phyloP scores from a whole-genome alignment of 176 grass and related monocot species.

The Hyparrhenia diplandra region DNA sequence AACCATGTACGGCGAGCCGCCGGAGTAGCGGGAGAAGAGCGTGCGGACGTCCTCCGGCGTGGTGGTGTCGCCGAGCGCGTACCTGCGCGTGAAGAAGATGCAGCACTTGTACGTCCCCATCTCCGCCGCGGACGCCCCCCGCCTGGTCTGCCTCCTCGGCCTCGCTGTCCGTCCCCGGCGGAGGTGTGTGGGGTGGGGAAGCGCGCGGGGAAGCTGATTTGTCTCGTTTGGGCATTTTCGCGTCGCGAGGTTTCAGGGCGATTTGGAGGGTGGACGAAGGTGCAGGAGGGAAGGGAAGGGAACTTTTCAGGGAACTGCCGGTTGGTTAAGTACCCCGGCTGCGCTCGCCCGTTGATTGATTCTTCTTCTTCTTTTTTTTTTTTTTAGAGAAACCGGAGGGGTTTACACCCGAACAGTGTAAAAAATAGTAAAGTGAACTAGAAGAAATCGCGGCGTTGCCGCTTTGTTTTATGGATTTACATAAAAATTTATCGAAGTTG shows the following conservation, averaged over 20 bases:
- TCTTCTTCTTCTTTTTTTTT: too few relatives aligned
- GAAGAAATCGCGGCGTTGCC: too few relatives aligned
- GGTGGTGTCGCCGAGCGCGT: slow-evolving; percentile 49
- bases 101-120: slow-evolving; percentile 80
- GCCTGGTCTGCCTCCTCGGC: slow-evolving; percentile 24
- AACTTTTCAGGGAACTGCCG: too few relatives aligned
- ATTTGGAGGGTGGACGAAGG: background rate
- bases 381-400: too few relatives aligned
- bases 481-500: too few relatives aligned
- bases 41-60: slow-evolving; percentile 57
- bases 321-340: background rate
- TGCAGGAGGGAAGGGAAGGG: background rate
- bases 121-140: background rate
- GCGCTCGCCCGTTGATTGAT: background rate
- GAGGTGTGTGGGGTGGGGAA: slow-evolving; percentile 27
- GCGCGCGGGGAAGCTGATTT: background rate
- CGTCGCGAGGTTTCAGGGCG: slow-evolving; percentile 40
- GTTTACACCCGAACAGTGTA: too few relatives aligned
- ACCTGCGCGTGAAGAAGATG: slow-evolving; percentile 83
- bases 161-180: slow-evolving; percentile 24
- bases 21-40: slow-evolving; percentile 48
- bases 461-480: too few relatives aligned
- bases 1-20: slow-evolving; percentile 56
- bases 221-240: slow-evolving; percentile 29
- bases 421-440: too few relatives aligned